Evolutionary conservation across 73 alveolate species (phyloP).

Genomic region (Paramecium caudatum): DNA sequence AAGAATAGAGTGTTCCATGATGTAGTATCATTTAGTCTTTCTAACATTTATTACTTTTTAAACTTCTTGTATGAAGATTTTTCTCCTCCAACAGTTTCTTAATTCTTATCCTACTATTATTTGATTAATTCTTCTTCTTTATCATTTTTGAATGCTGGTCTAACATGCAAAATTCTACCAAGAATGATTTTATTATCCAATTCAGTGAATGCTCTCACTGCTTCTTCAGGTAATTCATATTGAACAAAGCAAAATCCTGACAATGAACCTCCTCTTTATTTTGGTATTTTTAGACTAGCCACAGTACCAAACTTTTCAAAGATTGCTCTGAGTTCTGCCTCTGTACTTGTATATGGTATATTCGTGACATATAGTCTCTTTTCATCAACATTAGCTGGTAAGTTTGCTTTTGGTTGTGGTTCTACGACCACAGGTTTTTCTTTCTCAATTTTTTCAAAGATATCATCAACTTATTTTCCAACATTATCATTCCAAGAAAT

Average conservation of each 20-base stretch:
- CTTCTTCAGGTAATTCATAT: conserved; percentile 91
- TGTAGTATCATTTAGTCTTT: conserved; percentile 90
- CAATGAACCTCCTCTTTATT: conserved; percentile 89
- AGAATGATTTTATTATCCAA: conserved; percentile 90
- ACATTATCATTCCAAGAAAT: conserved; percentile 34
- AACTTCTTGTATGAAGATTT: conserved; percentile 88
- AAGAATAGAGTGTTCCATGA: conserved; percentile 97
- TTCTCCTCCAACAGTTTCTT: conserved; percentile 77
- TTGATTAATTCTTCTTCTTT: conserved; percentile 77
- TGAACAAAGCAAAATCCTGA: conserved; percentile 95
- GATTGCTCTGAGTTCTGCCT: conserved; percentile 89
- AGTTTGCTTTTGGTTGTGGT: not conserved
- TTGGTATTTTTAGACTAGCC: conserved; percentile 91
- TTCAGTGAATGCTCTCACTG: conserved; percentile 95
- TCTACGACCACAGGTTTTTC: not conserved
- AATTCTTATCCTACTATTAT: conserved; percentile 74
- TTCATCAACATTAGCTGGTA: conserved; percentile 52
- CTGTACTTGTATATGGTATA: conserved; percentile 92
- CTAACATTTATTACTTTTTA: conserved; percentile 84
- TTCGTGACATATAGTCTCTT: conserved; percentile 93
- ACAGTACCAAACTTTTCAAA: conserved; percentile 94
- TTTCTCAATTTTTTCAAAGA: conserved; percentile 16
- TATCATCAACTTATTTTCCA: not conserved
- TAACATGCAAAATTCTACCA: conserved; percentile 95
- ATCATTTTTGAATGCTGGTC: conserved; percentile 87